These are phyloP conservation scores for Sphaerobolus stellatus DNA, from an alignment of 1,284 basidiomycete species.

Conservation along the genomic window DNA sequence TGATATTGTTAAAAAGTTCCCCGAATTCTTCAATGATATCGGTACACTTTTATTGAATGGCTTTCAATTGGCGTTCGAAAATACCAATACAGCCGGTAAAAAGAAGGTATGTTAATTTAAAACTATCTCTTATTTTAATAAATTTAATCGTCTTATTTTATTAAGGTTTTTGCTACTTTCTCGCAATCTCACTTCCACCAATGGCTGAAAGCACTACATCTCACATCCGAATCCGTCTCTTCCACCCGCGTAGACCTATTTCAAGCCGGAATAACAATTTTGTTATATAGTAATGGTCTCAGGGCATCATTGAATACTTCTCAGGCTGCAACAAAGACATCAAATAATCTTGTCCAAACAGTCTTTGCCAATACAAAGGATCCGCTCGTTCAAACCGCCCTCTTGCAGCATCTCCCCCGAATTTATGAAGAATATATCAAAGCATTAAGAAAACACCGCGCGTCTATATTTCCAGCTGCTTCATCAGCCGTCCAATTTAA, in stretches of 20 bases:
- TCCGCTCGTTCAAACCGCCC: background rate
- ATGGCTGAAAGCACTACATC: constrained; percentile 47
- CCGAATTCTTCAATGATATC: background rate
- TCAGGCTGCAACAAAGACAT: constrained; percentile 33
- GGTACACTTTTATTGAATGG: constrained; percentile 5
- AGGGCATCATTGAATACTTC: constrained; percentile 40
- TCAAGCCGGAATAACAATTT: too few relatives aligned
- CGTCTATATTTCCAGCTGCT: constrained; percentile 24
- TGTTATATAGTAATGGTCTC: too few relatives aligned
- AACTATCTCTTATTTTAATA: background rate
- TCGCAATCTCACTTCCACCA: constrained; percentile 43
- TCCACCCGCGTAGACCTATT: too few relatives aligned
- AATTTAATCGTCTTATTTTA: background rate
- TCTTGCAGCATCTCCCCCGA: constrained; percentile 28
- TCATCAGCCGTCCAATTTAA: constrained; percentile 43
- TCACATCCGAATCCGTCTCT: too few relatives aligned
- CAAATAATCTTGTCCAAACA: too few relatives aligned
- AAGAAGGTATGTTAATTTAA: constrained; percentile 54
- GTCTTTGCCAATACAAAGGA: constrained; percentile 18
- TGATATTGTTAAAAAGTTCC: background rate
- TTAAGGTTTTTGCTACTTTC: constrained; percentile 48
- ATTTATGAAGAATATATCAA: constrained; percentile 50
- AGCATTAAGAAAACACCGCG: constrained; percentile 43
- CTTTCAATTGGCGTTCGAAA: constrained; percentile 8
- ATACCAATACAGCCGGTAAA: constrained; percentile 53